These are phyloP conservation scores for Penicillium tannophilum DNA, from an alignment of 495 filamentous ascomycete species.

Conservation along the genomic window DNA sequence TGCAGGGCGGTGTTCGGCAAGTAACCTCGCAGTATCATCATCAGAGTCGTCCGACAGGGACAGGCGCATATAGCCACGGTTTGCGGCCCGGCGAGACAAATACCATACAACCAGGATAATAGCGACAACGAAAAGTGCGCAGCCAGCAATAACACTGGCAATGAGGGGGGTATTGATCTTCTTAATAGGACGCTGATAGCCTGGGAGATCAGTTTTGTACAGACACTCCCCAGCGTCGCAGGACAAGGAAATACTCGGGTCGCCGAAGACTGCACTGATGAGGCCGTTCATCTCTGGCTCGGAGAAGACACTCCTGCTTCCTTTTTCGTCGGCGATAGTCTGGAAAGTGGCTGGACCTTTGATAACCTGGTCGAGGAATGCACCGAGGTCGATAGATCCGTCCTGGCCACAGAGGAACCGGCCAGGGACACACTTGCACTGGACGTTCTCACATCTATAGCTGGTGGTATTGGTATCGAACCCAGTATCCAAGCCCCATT, in stretches of 20 bases:
- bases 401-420: slow-evolving; percentile 91
- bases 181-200: slow-evolving; percentile 85
- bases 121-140: slow-evolving; percentile 81
- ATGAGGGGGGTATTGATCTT: slow-evolving; percentile 97
- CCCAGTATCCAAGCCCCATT: slow-evolving; percentile 66
- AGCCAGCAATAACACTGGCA: slow-evolving; percentile 88
- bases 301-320: slow-evolving; percentile 70
- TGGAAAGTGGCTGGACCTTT: slow-evolving; percentile 83
- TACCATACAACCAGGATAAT: slow-evolving; percentile 87
- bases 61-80: slow-evolving; percentile 71
- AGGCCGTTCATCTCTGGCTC: slow-evolving; percentile 89
- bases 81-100: slow-evolving; percentile 67
- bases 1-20: slow-evolving; percentile 88
- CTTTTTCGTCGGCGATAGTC: slow-evolving; percentile 63
- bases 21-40: slow-evolving; percentile 81
- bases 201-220: slow-evolving; percentile 87
- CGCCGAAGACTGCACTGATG: slow-evolving; percentile 86
- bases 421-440: slow-evolving; percentile 85
- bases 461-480: slow-evolving; percentile 75
- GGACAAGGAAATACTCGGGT: slow-evolving; percentile 78
- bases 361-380: slow-evolving; percentile 79
- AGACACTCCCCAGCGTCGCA: slow-evolving; percentile 91
- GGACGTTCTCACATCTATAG: slow-evolving; percentile 81
- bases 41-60: slow-evolving; percentile 83
- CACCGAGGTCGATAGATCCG: slow-evolving; percentile 88